Percentiles rank a stretch among this genome's conserved stretches.
Conservation (phyloP, 75 land plant species). For the Gnetum montanum region DNA sequence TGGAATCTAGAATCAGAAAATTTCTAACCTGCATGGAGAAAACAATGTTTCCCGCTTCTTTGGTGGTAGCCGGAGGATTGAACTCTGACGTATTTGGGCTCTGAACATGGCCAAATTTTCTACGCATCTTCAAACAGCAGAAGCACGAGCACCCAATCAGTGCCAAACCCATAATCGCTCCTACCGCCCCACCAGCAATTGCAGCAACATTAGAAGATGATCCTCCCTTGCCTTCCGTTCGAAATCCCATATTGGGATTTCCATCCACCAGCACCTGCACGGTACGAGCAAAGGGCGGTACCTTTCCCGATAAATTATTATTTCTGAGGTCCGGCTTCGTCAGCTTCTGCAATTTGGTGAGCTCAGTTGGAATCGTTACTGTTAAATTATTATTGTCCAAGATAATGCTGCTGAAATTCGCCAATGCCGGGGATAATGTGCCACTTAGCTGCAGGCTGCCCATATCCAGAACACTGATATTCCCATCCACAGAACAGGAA, state of each 20-base stretch:
- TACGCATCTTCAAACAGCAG: constrained; percentile 11
- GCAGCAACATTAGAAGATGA: too few species aligned
- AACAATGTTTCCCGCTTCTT: constrained; percentile 63
- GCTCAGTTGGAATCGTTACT: constrained; percentile 56
- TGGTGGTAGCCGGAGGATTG: constrained; percentile 45
- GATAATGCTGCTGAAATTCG: constrained; percentile 32
- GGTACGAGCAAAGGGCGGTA: constrained; percentile 25
- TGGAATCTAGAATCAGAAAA: too few species aligned
- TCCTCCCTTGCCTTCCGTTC: not conserved
- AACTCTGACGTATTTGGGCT: constrained; percentile 44
- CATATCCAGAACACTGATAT: constrained; percentile 31
- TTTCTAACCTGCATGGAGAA: too few species aligned
- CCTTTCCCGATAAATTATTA: constrained; percentile 40
- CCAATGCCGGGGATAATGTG: constrained; percentile 50
- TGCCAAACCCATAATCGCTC: constrained; percentile 8
- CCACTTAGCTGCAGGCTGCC: constrained; percentile 39
- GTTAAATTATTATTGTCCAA: constrained; percentile 45
- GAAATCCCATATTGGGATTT: constrained; percentile 22
- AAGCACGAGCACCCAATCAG: constrained; percentile 2
- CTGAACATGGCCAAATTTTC: constrained; percentile 15
- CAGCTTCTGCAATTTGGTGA: constrained; percentile 37
- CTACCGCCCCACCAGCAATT: constrained; percentile 29
- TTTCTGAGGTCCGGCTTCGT: constrained; percentile 39
- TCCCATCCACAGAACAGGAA: constrained; percentile 28
- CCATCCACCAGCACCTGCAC: constrained; percentile 28